A percentile compares a stretch with the other conserved stretches of the same genome.
phyloP scores from a whole-genome alignment of 768 basidiomycete species.

The Hericium coralloides region DNA sequence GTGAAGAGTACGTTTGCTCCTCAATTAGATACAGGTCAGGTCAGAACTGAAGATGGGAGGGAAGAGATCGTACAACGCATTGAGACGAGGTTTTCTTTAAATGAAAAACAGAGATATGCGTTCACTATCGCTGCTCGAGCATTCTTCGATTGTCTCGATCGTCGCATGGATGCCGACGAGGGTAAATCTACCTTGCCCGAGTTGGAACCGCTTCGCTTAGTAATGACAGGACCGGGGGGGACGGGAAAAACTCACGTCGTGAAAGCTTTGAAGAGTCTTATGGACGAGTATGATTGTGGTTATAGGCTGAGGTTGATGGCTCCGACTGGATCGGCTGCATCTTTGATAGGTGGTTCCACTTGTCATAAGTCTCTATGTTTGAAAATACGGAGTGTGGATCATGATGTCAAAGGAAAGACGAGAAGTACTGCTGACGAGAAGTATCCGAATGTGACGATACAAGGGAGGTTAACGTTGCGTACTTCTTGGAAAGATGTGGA shows the following conservation, averaged over 20 bases:
- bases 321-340: slow-evolving; percentile 24
- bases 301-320: slow-evolving; percentile 20
- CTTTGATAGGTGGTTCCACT: slow-evolving; percentile 22
- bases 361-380: slow-evolving; percentile 20
- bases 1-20: too few species aligned
- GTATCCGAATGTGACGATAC: slow-evolving; percentile 12
- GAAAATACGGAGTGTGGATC: slow-evolving; percentile 5
- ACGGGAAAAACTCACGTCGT: slow-evolving; percentile 27
- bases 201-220: slow-evolving; percentile 8
- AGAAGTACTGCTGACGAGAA: not conserved
- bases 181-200: not conserved
- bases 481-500: slow-evolving; percentile 21
- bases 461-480: slow-evolving; percentile 6
- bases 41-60: too few species aligned
- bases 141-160: slow-evolving; percentile 2
- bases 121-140: slow-evolving; percentile 4
- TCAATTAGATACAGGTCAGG: too few species aligned
- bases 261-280: slow-evolving; percentile 16
- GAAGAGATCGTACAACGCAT: not conserved
- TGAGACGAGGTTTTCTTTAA: slow-evolving; percentile 4
- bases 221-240: slow-evolving; percentile 23
- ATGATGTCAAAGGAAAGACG: slow-evolving; percentile 2
- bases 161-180: not conserved
- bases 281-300: slow-evolving; percentile 6
- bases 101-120: slow-evolving; percentile 11